Evolutionary conservation across 331 rosid genomes (phyloP).

Genomic region (Quercus phellos): DNA sequence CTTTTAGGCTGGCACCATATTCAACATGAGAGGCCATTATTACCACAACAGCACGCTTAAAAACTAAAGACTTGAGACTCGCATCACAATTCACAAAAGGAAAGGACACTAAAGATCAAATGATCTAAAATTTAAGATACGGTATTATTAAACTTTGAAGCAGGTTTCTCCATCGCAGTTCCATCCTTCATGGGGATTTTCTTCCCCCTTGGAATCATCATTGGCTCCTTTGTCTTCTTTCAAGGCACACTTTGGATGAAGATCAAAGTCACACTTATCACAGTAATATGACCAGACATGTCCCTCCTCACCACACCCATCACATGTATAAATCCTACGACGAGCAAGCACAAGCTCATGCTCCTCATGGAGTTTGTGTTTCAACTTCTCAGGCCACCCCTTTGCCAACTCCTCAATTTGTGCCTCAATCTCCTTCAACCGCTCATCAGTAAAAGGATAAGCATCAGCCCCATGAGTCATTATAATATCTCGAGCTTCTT

Average conservation of each 20-base stretch:
- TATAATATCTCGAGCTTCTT: slow-evolving; percentile 37
- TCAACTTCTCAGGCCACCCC: slow-evolving; percentile 58
- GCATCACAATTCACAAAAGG: background rate
- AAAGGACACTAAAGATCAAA: background rate
- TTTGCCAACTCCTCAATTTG: slow-evolving; percentile 35
- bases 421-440: slow-evolving; percentile 37
- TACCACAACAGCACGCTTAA: background rate
- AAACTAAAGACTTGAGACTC: background rate
- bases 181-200: slow-evolving; percentile 38
- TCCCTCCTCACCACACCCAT: slow-evolving; percentile 38
- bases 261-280: slow-evolving; percentile 51
- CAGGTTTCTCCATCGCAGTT: slow-evolving; percentile 56
- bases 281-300: slow-evolving; percentile 50
- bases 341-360: slow-evolving; percentile 43
- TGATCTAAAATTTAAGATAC: background rate
- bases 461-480: slow-evolving; percentile 46
- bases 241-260: slow-evolving; percentile 55
- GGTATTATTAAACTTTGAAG: slow-evolving; percentile 28
- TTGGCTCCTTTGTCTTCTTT: slow-evolving; percentile 24
- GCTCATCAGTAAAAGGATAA: slow-evolving; percentile 59
- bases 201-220: slow-evolving; percentile 26
- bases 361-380: slow-evolving; percentile 29
- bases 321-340: slow-evolving; percentile 26
- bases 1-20: background rate
- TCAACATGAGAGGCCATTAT: background rate